phyloP scores from a whole-genome alignment of 2,329 filamentous ascomycete species.

The Aspergillus sp. region DNA sequence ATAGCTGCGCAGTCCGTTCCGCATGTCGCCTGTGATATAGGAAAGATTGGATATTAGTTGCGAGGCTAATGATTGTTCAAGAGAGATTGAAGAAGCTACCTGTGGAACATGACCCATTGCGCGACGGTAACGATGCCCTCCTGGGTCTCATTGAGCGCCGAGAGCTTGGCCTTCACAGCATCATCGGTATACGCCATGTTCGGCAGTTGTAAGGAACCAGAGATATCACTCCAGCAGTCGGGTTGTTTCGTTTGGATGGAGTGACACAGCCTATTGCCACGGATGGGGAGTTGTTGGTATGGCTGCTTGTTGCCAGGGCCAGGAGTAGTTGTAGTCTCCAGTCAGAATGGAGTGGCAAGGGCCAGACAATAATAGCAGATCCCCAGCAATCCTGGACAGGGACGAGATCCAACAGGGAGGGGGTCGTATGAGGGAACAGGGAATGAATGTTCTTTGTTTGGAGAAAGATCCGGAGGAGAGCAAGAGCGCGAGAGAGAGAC shows the following conservation, averaged over 20 bases:
- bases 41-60: constrained; percentile 14
- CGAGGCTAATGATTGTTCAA: constrained; percentile 16
- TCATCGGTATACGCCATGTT: constrained; percentile 94
- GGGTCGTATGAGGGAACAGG: too few relatives aligned
- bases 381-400: too few relatives aligned
- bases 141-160: constrained; percentile 92
- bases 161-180: constrained; percentile 90
- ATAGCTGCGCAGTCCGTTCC: constrained; percentile 85
- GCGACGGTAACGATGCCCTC: constrained; percentile 95
- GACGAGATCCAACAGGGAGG: too few relatives aligned
- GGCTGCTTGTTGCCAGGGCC: too few relatives aligned
- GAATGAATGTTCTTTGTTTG: background rate
- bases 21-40: constrained; percentile 72
- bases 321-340: too few relatives aligned
- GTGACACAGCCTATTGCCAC: too few relatives aligned
- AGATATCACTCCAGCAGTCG: background rate
- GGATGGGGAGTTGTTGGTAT: background rate
- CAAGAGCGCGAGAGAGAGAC: background rate
- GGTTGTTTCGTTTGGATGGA: too few relatives aligned
- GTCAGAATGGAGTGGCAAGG: too few relatives aligned
- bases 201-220: background rate
- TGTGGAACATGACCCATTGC: constrained; percentile 99
- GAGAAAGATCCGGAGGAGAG: background rate
- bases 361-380: too few relatives aligned
- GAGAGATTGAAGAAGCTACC: constrained; percentile 53